Evolutionary conservation across 345 rosid species (phyloP).

Genomic region (Eucalyptus polyanthemos): DNA sequence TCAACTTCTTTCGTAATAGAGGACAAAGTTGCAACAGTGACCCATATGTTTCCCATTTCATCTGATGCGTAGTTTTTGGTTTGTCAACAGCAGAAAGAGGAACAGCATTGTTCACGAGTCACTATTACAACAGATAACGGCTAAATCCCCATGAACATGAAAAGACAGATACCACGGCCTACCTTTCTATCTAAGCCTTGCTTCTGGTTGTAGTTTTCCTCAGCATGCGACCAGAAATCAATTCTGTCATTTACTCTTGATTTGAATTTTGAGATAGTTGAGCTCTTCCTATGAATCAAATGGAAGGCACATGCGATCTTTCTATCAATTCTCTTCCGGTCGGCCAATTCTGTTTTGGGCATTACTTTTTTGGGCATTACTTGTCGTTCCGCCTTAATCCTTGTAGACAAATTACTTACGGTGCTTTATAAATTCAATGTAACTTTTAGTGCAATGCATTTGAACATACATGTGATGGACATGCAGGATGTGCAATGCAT

Average conservation of each 20-base stretch:
- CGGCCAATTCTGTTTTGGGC: too few relatives aligned
- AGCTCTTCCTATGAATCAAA: slow-evolving; percentile 7
- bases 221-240: slow-evolving; percentile 58
- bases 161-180: neutral
- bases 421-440: too few relatives aligned
- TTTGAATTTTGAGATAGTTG: slow-evolving; percentile 28
- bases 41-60: neutral
- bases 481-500: too few relatives aligned
- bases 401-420: too few relatives aligned
- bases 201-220: slow-evolving; percentile 48
- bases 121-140: neutral
- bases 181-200: slow-evolving; percentile 46
- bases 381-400: too few relatives aligned
- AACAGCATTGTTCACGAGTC: neutral
- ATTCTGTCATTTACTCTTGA: slow-evolving; percentile 48
- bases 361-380: too few relatives aligned
- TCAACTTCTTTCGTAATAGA: neutral
- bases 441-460: too few relatives aligned
- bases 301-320: too few relatives aligned
- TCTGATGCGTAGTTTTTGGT: neutral
- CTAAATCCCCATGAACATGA: neutral
- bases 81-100: neutral
- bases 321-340: too few relatives aligned
- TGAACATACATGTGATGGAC: too few relatives aligned
- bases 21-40: neutral